These are phyloP conservation scores for Cudoniella acicularis DNA, from an alignment of 495 filamentous ascomycete genomes.

Conservation along the genomic window DNA sequence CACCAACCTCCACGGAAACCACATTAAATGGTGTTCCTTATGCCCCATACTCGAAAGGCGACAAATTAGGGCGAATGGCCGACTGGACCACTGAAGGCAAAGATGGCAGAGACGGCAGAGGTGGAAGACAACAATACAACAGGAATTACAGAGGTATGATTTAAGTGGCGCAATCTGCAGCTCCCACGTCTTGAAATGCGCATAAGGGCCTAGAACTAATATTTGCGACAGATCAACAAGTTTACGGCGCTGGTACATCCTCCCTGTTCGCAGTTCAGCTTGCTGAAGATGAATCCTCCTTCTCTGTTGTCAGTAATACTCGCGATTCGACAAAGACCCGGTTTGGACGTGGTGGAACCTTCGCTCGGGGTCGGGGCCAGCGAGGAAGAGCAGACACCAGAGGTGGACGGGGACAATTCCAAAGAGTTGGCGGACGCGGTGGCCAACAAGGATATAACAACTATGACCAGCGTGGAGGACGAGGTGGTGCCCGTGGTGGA, in stretches of 20 bases:
- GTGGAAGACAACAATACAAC: slow-evolving; percentile 82
- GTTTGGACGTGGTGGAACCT: slow-evolving; percentile 87
- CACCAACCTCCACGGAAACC: slow-evolving; percentile 72
- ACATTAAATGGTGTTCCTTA: slow-evolving; percentile 93
- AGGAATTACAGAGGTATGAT: slow-evolving; percentile 81
- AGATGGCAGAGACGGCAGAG: slow-evolving; percentile 69
- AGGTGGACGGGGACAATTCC: slow-evolving; percentile 61
- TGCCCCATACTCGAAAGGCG: slow-evolving; percentile 95
- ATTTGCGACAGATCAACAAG: slow-evolving; percentile 75
- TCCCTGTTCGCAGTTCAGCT: slow-evolving; percentile 84
- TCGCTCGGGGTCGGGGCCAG: slow-evolving; percentile 78
- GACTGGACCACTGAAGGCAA: slow-evolving; percentile 97
- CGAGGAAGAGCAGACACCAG: slow-evolving; percentile 51
- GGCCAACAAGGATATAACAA: slow-evolving; percentile 57
- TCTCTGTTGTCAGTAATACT: slow-evolving; percentile 96
- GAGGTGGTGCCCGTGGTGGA: slow-evolving; percentile 57
- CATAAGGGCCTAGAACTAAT: slow-evolving; percentile 7
- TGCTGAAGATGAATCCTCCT: slow-evolving; percentile 93
- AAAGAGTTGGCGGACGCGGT: slow-evolving; percentile 63
- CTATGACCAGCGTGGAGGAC: slow-evolving; percentile 57
- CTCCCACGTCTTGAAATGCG: slow-evolving; percentile 8
- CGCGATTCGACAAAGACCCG: slow-evolving; percentile 77
- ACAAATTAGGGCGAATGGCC: slow-evolving; percentile 98
- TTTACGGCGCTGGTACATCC: slow-evolving; percentile 86
- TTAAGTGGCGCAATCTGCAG: slow-evolving; percentile 14